phyloP scores from a whole-genome alignment of 768 basidiomycete species.

The Rhizopogon salebrosus region DNA sequence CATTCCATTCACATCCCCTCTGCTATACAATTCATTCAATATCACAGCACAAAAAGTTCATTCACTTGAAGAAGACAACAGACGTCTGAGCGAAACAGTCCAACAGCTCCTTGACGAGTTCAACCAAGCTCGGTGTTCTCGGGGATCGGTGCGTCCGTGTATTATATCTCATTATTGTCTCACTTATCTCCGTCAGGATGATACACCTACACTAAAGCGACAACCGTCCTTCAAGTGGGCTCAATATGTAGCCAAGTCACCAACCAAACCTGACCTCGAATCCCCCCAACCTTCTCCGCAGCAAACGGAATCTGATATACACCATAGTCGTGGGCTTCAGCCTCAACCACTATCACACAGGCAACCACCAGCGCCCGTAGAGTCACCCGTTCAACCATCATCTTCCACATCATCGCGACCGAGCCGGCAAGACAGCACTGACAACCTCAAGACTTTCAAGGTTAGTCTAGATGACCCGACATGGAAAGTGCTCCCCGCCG shows the following conservation, averaged over 20 bases:
- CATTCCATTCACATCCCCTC: background rate
- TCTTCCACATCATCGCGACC: slow-evolving; percentile 26
- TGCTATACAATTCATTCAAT: slow-evolving; percentile 5
- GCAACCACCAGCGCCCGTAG: slow-evolving; percentile 26
- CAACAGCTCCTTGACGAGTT: slow-evolving; percentile 67
- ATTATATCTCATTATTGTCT: slow-evolving; percentile 1
- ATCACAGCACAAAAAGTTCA: slow-evolving; percentile 60
- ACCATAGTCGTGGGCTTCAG: slow-evolving; percentile 30
- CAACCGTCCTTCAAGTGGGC: slow-evolving; percentile 91
- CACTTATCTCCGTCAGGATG: slow-evolving; percentile 15
- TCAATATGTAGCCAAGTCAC: slow-evolving; percentile 69
- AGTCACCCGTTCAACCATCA: slow-evolving; percentile 23
- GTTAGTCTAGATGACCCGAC: slow-evolving; percentile 97
- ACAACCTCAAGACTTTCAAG: slow-evolving; percentile 91
- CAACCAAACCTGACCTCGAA: slow-evolving; percentile 70
- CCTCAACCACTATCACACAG: slow-evolving; percentile 25
- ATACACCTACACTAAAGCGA: slow-evolving; percentile 48
- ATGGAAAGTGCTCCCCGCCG: slow-evolving; percentile 97
- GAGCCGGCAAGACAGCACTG: slow-evolving; percentile 56
- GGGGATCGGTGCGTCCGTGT: slow-evolving; percentile 12
- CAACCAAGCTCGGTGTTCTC: slow-evolving; percentile 34
- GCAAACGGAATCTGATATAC: slow-evolving; percentile 65
- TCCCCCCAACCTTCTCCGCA: slow-evolving; percentile 80
- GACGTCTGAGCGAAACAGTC: slow-evolving; percentile 56
- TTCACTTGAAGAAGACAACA: slow-evolving; percentile 74